These are phyloP conservation scores for Phytophthora litchii DNA, from an alignment of 352 stramenopile species.

Conservation along the genomic window DNA sequence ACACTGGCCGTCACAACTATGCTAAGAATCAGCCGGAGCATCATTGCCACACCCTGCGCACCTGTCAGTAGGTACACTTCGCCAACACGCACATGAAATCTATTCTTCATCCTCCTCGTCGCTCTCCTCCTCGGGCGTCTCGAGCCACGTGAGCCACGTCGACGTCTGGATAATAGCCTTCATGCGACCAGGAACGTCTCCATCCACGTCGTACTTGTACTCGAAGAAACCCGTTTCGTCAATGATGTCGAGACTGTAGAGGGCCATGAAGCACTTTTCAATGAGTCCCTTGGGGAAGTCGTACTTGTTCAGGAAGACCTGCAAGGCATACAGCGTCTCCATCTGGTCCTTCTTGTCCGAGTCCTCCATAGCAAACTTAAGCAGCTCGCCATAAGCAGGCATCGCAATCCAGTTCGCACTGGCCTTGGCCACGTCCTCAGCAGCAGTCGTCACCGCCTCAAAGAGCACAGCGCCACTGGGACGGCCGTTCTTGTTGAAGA, in stretches of 20 bases:
- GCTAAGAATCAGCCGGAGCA: slow-evolving; percentile 19
- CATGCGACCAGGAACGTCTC: slow-evolving; percentile 73
- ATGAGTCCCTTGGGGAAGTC: slow-evolving; percentile 81
- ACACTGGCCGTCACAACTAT: slow-evolving; percentile 8
- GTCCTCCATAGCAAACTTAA: slow-evolving; percentile 58
- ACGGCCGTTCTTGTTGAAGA: slow-evolving; percentile 53
- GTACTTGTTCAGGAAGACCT: slow-evolving; percentile 76
- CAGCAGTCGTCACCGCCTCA: slow-evolving; percentile 52
- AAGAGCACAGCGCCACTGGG: slow-evolving; percentile 59
- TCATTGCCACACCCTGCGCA: slow-evolving; percentile 8
- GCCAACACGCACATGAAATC: slow-evolving; percentile 42
- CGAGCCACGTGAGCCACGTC: slow-evolving; percentile 82
- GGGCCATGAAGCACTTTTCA: slow-evolving; percentile 87
- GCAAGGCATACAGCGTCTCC: slow-evolving; percentile 74
- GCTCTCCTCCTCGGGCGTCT: slow-evolving; percentile 75
- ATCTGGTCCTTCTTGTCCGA: slow-evolving; percentile 71
- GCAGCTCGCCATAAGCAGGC: slow-evolving; percentile 62
- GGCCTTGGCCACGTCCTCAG: slow-evolving; percentile 71
- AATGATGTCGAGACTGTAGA: slow-evolving; percentile 85
- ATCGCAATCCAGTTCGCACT: slow-evolving; percentile 84
- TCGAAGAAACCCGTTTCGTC: slow-evolving; percentile 83
- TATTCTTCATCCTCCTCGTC: slow-evolving; percentile 85
- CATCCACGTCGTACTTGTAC: slow-evolving; percentile 89
- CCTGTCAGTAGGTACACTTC: slow-evolving; percentile 16
- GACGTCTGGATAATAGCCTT: slow-evolving; percentile 86